Percentiles rank a stretch among this genome's conserved stretches.
Conservation (phyloP, 805 yeast species). For the Komagataella pastoris region DNA sequence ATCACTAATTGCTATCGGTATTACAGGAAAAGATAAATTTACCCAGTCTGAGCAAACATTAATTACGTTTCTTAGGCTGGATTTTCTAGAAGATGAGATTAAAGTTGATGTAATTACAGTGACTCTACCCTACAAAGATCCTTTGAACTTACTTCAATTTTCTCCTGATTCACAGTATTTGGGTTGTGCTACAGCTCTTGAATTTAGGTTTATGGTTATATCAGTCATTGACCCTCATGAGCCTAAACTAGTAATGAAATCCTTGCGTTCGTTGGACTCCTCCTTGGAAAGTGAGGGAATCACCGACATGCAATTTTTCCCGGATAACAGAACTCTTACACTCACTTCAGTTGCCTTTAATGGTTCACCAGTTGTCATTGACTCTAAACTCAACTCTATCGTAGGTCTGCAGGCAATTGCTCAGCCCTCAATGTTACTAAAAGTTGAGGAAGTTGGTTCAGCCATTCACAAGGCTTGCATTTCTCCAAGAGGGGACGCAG, state of each 20-base stretch:
- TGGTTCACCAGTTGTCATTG: conserved; percentile 55
- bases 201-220: conserved; percentile 68
- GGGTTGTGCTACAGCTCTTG: conserved; percentile 66
- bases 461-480: conserved; percentile 60
- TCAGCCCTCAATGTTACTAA: conserved; percentile 45
- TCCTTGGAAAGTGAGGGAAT: conserved; percentile 80
- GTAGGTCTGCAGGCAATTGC: conserved; percentile 27
- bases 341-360: conserved; percentile 46
- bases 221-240: conserved; percentile 48
- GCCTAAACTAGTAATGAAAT: conserved; percentile 58
- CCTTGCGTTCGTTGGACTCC: conserved; percentile 47
- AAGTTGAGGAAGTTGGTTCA: conserved; percentile 72
- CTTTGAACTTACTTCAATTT: conserved; percentile 61
- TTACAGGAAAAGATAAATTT: conserved; percentile 64
- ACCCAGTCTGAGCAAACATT: conserved; percentile 67
- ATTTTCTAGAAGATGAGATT: conserved; percentile 4
- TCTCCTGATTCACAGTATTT: conserved; percentile 60
- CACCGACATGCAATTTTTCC: conserved; percentile 66
- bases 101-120: conserved; percentile 52
- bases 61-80: conserved; percentile 35
- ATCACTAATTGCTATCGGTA: conserved; percentile 60
- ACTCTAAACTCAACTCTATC: conserved; percentile 40
- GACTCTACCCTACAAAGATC: conserved; percentile 78
- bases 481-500: conserved; percentile 78
- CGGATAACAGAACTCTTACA: conserved; percentile 43